Evolutionary conservation across 345 rosid genomes (phyloP).

Genomic region (Erucastrum elatum): DNA sequence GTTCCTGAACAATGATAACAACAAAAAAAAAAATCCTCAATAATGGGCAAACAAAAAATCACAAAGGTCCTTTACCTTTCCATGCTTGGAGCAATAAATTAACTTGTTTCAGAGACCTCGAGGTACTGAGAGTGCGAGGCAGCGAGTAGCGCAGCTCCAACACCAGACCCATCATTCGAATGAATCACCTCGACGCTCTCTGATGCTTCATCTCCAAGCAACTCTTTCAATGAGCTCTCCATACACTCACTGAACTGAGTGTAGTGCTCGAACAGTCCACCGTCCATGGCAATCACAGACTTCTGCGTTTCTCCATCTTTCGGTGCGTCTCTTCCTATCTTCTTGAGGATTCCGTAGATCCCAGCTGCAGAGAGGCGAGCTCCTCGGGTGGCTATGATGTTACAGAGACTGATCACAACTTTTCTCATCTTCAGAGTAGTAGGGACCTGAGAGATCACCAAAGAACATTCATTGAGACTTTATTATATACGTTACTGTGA

Average conservation of each 20-base stretch:
- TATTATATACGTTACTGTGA: not conserved
- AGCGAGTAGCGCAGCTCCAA: constrained; percentile 80
- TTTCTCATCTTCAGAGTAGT: constrained; percentile 58
- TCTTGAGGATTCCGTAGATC: constrained; percentile 54
- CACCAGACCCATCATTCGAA: constrained; percentile 76
- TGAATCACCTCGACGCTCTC: constrained; percentile 48
- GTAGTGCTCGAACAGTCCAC: constrained; percentile 80
- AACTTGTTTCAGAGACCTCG: constrained; percentile 36
- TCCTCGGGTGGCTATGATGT: constrained; percentile 67
- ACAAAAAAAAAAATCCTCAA: not conserved
- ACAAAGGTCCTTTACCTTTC: constrained; percentile 11
- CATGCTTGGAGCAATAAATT: not conserved
- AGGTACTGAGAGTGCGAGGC: constrained; percentile 70
- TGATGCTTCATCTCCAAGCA: constrained; percentile 63
- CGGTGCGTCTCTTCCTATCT: not conserved
- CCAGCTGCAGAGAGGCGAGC: constrained; percentile 84
- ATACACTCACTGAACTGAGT: constrained; percentile 54
- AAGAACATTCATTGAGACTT: not conserved
- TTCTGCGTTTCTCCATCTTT: constrained; percentile 56
- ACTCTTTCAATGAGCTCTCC: constrained; percentile 61
- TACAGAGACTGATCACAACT: constrained; percentile 61
- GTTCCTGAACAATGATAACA: constrained; percentile 17
- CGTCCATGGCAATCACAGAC: constrained; percentile 76
- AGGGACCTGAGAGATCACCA: constrained; percentile 48
- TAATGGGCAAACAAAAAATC: not conserved